Evolutionary conservation across 2,329 filamentous ascomycete species (phyloP).

Genomic region (Harringtonia aguacate): DNA sequence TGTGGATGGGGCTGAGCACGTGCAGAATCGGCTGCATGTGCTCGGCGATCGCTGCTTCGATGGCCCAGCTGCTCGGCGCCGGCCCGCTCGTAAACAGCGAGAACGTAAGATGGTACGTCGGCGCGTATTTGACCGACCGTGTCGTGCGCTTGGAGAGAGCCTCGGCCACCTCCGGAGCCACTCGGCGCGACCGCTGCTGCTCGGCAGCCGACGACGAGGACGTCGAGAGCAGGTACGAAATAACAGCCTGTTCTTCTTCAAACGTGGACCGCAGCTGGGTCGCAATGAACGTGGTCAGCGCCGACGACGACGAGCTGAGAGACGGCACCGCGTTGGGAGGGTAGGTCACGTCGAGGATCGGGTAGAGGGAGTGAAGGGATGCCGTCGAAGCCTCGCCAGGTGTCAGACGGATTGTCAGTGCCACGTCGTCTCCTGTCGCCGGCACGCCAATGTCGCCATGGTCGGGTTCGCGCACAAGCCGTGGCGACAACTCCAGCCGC

Average conservation of each 20-base stretch:
- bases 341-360: constrained; percentile 70
- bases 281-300: constrained; percentile 68
- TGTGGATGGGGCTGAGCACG: constrained; percentile 72
- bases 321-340: constrained; percentile 57
- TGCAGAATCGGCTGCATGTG: constrained; percentile 76
- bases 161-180: constrained; percentile 41
- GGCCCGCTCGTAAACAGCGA: constrained; percentile 81
- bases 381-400: constrained; percentile 52
- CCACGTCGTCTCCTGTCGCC: constrained; percentile 32
- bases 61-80: constrained; percentile 79
- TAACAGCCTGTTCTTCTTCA: constrained; percentile 77
- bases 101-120: constrained; percentile 91
- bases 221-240: constrained; percentile 61
- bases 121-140: constrained; percentile 79
- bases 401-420: constrained; percentile 60
- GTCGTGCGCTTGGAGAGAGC: constrained; percentile 61
- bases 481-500: constrained; percentile 46
- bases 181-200: constrained; percentile 29
- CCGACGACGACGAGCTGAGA: constrained; percentile 57
- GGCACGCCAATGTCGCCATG: neutral
- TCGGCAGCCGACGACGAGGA: constrained; percentile 33
- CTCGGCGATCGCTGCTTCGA: constrained; percentile 67
- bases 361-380: constrained; percentile 55
- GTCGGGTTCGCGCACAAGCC: neutral
- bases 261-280: constrained; percentile 69